Evolutionary conservation across 2,329 filamentous ascomycete genomes (phyloP), one percentile per base, ranked within the genome.

Genomic region (Albifimbria verrucaria): DNA sequence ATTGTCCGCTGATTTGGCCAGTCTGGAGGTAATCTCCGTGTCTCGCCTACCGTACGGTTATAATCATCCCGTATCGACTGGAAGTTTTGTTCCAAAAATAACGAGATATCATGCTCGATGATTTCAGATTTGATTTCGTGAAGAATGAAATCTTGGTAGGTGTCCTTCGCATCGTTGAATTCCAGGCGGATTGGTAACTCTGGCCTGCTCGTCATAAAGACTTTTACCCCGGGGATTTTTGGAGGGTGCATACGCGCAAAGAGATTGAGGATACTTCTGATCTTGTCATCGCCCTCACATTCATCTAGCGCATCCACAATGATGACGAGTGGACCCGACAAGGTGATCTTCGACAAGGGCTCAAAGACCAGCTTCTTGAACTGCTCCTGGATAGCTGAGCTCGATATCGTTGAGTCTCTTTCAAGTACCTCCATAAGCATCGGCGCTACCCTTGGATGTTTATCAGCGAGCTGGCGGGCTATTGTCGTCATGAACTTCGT

Each of bases 161-260:
- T 42, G 21, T 59, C 62, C 6, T 57, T 25, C 22, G 69, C 61
- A 7, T 55, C 17, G 0, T 50, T 49, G 47, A 77, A 76, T 1
- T 65, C 65, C 25, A 66, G 54, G 1, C 67, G 65, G 50, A 73
- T 65, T 2, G 64, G 64, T 7, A 69, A 53, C 45, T 76, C 69
- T 0, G 73, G 73, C 36, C 74, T 64, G 53, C 72, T 77, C 0
- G 73, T 76, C 4, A 76, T 25, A 48, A 76, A 73, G 3, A 71
- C 51, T 49, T 62, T 67, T 23, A 73, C 22, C n/a, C 45, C 42
- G 36, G 11, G 63, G 42, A 54, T 68, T 55, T 32, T 56, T 25
- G 48, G 21, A 6, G 28, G 12, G 3, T 32, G 18, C 65, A 59
- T 26, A 52, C 22, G 47, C 0, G 54, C 49, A 17, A 61, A 39